Evolutionary conservation across 805 yeast species (phyloP), one percentile per base, ranked within the genome.

Genomic region (Starmerella potacharoeniae): DNA sequence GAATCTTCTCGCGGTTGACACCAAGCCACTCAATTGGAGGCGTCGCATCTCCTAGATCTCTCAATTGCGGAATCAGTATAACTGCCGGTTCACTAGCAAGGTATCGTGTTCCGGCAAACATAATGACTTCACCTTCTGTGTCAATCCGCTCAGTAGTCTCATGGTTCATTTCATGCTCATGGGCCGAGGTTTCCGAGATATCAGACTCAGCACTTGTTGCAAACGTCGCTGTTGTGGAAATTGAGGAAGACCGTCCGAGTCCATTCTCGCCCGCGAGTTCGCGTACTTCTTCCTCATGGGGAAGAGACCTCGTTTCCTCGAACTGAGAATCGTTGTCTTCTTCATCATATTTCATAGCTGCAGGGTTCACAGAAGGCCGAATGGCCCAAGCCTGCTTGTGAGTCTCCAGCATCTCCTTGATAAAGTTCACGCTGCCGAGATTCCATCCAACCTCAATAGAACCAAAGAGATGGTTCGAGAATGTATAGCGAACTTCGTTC

Each of bases 21-120:
- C 98, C 98, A 72, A 93, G 86, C 98, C 98, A 93, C 67, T 93
- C 98, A 55, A 93, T 71, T 2, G 98, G 98, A 0, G 98, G 98
- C 0, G 98, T 93, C 1, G 97, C 97, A 69, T 84, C 90, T 30
- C 98, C 97, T 63, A 93, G 75, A 64, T 93, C 97, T 64, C 81
- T 82, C 64, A 93, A 73, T 61, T 84, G 91, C 2, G 97, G 97
- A 17, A 93, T 86, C 58, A 86, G 95, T 39, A 93, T 88, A 6
- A 79, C 73, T 0, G 97, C 96, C 10, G 84, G 85, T 39, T 77
- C 80, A 10, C 86, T 64, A 0, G 97, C 79, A 35, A 74, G 63
- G 62, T 88, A 88, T 16, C 48, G 35, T 11, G 22, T 36, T 16
- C 60, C 63, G 5, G 45, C 51, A 11, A 39, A 31, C 30, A 35